Evolutionary conservation across 2,329 filamentous ascomycete species (phyloP).

Genomic region (Sporothrix mexicana): DNA sequence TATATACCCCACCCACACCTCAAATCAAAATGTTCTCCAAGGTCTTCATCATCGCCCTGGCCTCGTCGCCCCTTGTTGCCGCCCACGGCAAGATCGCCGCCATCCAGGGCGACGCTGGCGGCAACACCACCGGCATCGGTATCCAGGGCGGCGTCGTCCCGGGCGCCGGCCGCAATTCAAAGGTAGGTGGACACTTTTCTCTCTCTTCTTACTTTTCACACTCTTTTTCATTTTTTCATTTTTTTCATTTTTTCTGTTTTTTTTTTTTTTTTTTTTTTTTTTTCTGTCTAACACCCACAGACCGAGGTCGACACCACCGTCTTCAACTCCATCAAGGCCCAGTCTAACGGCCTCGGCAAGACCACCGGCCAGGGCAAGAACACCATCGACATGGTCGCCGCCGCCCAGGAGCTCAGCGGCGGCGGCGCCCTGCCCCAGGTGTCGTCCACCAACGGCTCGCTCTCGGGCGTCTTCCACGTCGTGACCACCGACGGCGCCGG

Average conservation of each 20-base stretch:
- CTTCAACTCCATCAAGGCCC: constrained; percentile 47
- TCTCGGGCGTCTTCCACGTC: constrained; percentile 49
- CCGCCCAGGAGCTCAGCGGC: constrained; percentile 48
- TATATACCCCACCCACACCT: background rate
- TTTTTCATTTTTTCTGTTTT: no score
- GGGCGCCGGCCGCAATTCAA: constrained; percentile 48
- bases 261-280: no score
- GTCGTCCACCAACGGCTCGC: constrained; percentile 43
- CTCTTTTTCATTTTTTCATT: no score
- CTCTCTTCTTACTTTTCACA: constrained; percentile 14
- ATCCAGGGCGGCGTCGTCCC: constrained; percentile 51
- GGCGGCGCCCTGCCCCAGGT: constrained; percentile 49
- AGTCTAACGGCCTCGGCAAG: constrained; percentile 48
- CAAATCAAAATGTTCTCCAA: constrained; percentile 41
- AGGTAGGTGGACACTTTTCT: constrained; percentile 34
- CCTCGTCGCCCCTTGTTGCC: constrained; percentile 42
- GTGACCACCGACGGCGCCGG: constrained; percentile 52
- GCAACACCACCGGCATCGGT: constrained; percentile 52
- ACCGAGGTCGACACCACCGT: constrained; percentile 55
- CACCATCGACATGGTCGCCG: constrained; percentile 43
- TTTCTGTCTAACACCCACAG: no score
- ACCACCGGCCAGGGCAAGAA: constrained; percentile 48
- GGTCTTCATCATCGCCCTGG: constrained; percentile 41
- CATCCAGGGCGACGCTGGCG: constrained; percentile 47
- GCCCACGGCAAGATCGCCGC: constrained; percentile 45